Percentiles rank a stretch among this genome's conserved stretches.
These are phyloP conservation scores for Pascua sp. DNA, from an alignment of 1,284 basidiomycete species.

Conservation along the genomic window DNA sequence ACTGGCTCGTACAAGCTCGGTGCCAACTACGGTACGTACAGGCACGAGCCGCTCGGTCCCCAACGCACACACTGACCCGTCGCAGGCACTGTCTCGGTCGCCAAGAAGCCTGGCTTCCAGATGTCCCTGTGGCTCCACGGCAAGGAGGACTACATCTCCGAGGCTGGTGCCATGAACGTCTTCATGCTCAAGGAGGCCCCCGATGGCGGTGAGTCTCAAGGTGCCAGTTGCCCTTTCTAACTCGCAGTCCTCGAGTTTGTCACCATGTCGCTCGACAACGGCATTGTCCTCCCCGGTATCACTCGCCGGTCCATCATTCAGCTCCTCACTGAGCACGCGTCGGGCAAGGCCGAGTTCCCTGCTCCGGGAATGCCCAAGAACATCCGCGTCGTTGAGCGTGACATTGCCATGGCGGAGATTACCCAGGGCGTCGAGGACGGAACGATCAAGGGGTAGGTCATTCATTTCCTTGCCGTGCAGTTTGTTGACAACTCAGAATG, in stretches of 20 bases:
- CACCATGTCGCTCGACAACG: conserved; percentile 45
- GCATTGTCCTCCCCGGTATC: conserved; percentile 48
- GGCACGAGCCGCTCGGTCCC: background rate
- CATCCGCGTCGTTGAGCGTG: conserved; percentile 44
- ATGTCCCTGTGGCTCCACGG: conserved; percentile 48
- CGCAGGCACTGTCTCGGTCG: conserved; percentile 40
- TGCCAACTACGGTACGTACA: conserved; percentile 42
- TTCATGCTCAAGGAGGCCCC: conserved; percentile 43
- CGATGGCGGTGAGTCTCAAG: conserved; percentile 32
- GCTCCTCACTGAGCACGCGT: conserved; percentile 36
- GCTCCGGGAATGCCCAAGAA: conserved; percentile 38
- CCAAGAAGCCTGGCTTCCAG: conserved; percentile 43
- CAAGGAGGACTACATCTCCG: conserved; percentile 42
- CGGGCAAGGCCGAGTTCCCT: conserved; percentile 34
- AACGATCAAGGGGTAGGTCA: conserved; percentile 37
- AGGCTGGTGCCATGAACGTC: conserved; percentile 47
- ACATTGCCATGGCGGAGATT: conserved; percentile 45
- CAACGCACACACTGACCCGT: background rate
- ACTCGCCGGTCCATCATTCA: conserved; percentile 43
- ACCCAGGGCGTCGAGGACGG: conserved; percentile 33
- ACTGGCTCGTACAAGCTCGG: conserved; percentile 46
- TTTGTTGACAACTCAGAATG: conserved; percentile 16
- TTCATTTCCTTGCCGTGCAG: background rate
- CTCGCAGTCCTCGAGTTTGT: conserved; percentile 38
- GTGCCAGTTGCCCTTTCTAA: background rate